These are phyloP conservation scores for Talaromyces sp. DNA, from an alignment of 2,329 filamentous ascomycete genomes.

Conservation along the genomic window DNA sequence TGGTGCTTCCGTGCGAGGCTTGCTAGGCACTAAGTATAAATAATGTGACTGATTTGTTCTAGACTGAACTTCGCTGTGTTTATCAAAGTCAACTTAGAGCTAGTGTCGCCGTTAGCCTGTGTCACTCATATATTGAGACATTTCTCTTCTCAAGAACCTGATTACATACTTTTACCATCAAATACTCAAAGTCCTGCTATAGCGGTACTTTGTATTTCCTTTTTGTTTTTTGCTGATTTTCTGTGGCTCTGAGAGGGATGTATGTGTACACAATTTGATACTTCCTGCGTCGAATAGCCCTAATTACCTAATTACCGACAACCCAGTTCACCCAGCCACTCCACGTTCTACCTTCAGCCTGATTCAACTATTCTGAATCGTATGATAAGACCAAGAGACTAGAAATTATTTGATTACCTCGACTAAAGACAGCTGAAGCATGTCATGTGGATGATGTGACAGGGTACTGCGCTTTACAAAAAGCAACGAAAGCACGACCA, in stretches of 20 bases:
- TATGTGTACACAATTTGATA: neutral
- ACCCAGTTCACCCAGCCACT: neutral
- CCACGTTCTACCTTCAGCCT: neutral
- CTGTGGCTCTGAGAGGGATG: neutral
- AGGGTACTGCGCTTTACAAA: neutral
- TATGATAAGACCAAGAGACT: neutral
- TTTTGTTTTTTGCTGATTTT: neutral
- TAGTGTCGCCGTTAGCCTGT: too few relatives aligned
- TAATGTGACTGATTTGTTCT: too few relatives aligned
- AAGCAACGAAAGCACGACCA: slow-evolving; percentile 1
- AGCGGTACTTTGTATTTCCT: neutral
- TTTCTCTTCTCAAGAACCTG: too few relatives aligned
- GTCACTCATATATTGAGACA: too few relatives aligned
- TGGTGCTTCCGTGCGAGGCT: too few relatives aligned
- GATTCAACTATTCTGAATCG: neutral
- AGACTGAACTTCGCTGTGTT: too few relatives aligned
- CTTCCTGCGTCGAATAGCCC: neutral
- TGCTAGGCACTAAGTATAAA: too few relatives aligned
- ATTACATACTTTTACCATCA: neutral
- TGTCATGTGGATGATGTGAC: neutral
- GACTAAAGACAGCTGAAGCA: neutral
- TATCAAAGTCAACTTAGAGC: too few relatives aligned
- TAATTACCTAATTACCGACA: neutral
- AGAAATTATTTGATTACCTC: neutral
- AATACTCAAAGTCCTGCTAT: neutral